phyloP scores from a whole-genome alignment of 148 eudicot genomes.

The Nepenthes mirabilis region DNA sequence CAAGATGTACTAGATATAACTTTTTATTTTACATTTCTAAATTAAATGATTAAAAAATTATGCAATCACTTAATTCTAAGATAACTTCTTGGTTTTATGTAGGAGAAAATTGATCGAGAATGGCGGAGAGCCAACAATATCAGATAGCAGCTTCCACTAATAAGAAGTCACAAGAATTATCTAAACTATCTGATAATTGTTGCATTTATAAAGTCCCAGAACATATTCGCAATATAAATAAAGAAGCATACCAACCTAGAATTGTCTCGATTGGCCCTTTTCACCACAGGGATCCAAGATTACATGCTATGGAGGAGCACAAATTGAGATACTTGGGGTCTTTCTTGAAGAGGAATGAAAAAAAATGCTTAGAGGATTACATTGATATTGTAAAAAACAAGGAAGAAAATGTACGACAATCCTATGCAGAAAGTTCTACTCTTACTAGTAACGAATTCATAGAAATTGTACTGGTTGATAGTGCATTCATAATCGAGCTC shows the following conservation, averaged over 20 bases:
- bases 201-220: slow-evolving; percentile 14
- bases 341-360: background rate
- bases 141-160: background rate
- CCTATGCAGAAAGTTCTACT: slow-evolving; percentile 3
- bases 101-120: no score
- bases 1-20: no score
- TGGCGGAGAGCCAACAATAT: no score
- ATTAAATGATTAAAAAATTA: no score
- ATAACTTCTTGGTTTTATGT: no score
- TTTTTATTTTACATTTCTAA: no score
- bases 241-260: slow-evolving; percentile 13
- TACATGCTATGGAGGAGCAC: slow-evolving; percentile 12
- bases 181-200: background rate
- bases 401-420: background rate
- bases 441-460: slow-evolving; percentile 6
- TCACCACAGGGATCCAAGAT: slow-evolving; percentile 5
- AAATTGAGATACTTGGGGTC: slow-evolving; percentile 10
- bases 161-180: background rate
- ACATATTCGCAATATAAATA: slow-evolving; percentile 5
- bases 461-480: slow-evolving; percentile 10
- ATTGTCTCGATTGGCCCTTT: slow-evolving; percentile 12
- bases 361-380: background rate
- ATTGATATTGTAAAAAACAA: background rate
- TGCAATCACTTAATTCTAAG: no score
- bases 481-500: slow-evolving; percentile 7